A percentile compares a stretch with the other conserved stretches of the same genome.
phyloP scores from a whole-genome alignment of 257 asterid species.

The Gynochthodes officinalis region DNA sequence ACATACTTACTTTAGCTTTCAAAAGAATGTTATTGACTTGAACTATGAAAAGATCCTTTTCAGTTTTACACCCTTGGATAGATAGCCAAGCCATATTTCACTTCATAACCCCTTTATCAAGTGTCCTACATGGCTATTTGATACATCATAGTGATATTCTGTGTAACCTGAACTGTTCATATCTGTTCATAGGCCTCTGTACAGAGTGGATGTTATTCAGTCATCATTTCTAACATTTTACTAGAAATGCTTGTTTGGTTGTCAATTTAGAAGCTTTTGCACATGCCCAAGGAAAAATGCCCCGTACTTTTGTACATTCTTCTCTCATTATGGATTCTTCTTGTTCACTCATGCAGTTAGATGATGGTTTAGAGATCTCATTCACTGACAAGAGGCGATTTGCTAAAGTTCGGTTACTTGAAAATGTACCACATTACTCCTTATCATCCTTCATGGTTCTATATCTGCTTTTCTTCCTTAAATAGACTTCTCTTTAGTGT shows the following conservation, averaged over 20 bases:
- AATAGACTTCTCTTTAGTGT: constrained; percentile 16
- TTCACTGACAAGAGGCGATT: constrained; percentile 98
- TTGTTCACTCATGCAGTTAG: constrained; percentile 51
- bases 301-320: not conserved
- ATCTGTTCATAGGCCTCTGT: not conserved
- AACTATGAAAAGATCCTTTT: not conserved
- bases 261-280: not conserved
- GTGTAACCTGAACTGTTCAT: not conserved
- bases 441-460: constrained; percentile 8
- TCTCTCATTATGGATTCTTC: not conserved
- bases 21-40: not conserved
- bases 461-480: constrained; percentile 16
- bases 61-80: not conserved
- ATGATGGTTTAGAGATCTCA: constrained; percentile 88
- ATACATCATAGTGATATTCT: not conserved
- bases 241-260: not conserved
- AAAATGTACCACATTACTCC: constrained; percentile 52
- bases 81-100: not conserved
- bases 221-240: not conserved
- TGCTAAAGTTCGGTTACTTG: constrained; percentile 89
- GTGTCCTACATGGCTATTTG: not conserved
- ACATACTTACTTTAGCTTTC: not conserved
- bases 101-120: not conserved
- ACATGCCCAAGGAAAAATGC: not conserved
- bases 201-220: not conserved